Conservation (phyloP, 2,329 filamentous ascomycete species). For the Madurella mycetomatis region DNA sequence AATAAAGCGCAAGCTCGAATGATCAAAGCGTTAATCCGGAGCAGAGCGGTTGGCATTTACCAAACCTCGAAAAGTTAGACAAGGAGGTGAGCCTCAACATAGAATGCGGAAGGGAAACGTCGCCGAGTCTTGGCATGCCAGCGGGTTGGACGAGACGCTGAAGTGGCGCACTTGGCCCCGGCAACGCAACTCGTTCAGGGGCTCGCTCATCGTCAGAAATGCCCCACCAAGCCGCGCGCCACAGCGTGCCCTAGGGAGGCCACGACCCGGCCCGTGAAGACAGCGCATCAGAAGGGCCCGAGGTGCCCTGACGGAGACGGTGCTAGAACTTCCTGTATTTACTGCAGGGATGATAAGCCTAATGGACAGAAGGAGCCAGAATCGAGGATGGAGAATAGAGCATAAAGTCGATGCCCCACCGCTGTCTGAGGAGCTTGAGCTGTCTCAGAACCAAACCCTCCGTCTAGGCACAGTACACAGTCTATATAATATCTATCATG, state of each 20-base stretch:
- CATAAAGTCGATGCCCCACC: too few relatives aligned
- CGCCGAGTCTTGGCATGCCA: slow-evolving; percentile 17
- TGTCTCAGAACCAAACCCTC: too few relatives aligned
- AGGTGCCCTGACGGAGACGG: too few relatives aligned
- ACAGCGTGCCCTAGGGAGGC: slow-evolving; percentile 8
- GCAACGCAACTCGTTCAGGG: slow-evolving; percentile 5
- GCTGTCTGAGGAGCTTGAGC: too few relatives aligned
- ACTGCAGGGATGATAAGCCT: too few relatives aligned
- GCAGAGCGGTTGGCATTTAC: not conserved
- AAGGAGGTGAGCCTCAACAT: slow-evolving; percentile 17
- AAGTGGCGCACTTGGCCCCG: slow-evolving; percentile 7
- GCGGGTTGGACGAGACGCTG: slow-evolving; percentile 12
- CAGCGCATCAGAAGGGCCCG: too few relatives aligned
- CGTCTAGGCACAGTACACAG: too few relatives aligned
- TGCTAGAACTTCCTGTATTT: too few relatives aligned
- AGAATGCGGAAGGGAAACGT: slow-evolving; percentile 15
- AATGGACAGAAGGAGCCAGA: too few relatives aligned
- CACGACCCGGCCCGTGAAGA: too few relatives aligned
- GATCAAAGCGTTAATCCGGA: not conserved
- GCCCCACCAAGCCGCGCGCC: slow-evolving; percentile 9
- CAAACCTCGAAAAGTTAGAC: not conserved
- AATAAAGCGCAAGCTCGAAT: not conserved
- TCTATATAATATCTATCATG: too few relatives aligned
- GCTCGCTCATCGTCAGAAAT: slow-evolving; percentile 1
- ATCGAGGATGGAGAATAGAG: too few relatives aligned